Base-by-base conservation (phyloP, 2,329 filamentous ascomycete genomes). In the Mycocentrospora acerina region DNA sequence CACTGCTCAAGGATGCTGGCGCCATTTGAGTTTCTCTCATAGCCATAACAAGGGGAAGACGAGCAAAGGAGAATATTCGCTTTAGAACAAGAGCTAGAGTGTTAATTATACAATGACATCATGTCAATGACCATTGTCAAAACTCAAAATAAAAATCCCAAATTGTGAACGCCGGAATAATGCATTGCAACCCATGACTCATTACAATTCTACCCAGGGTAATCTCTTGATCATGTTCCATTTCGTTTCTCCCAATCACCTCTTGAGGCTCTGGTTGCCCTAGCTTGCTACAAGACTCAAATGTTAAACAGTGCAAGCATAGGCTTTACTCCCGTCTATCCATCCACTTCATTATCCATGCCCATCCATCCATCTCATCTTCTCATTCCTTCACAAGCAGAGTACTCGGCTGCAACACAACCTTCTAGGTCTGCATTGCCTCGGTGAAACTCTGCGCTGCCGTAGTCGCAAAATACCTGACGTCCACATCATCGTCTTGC, bases 401-500 rank as follows among this genome's bases (percentile, higher is more conserved):
- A 9, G 19, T 22, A 22, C 5, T 22, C 19, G 25, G 39, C 40
- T 48, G 40, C 40, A 30, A 22, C 34, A 45, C 44, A 42, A 48
- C 46, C 42, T 33, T 48, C 55, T 67, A 67, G 30, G 66, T 65
- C 53, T 68, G 64, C 66, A 69, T 69, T 11, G 64, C 65, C 30
- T 67, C 64, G 36, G 60, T 59, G 48, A 64, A 75, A 37, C 67
- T 66, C 58, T 75, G 82, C 45, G 86, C 85, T 32, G 93, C 91
- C 50, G 88, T 94, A 46, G 90, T 95, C 50, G 93, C 93, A 72
- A 95, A 98, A 76, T 91, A 98, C 69, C 93, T 83, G 62, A 98
- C 93, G 72, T 98, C 93, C 56, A 97, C 91, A 72, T 98, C 93
- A 53, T 94, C 88, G 66, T 98, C 93, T 73, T 91, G 87, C 76